Conservation (phyloP, 2,329 filamentous ascomycete species). For the Claviceps maximensis region DNA sequence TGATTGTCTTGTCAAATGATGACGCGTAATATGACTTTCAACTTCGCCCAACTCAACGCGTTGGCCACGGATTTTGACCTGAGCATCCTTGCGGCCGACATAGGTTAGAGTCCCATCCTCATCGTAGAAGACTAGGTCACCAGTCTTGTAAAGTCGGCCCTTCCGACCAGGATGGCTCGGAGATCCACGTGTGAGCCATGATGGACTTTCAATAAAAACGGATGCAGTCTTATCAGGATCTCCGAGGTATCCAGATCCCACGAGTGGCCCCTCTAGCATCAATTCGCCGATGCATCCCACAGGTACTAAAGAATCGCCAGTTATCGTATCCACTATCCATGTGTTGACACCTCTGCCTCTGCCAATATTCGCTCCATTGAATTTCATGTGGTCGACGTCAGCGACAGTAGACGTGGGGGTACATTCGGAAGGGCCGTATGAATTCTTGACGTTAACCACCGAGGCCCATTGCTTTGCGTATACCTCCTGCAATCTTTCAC, state of each 20-base stretch:
- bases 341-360: slow-evolving; percentile 4
- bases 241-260: slow-evolving; percentile 9
- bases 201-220: slow-evolving; percentile 14
- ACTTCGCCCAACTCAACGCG: slow-evolving; percentile 19
- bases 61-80: slow-evolving; percentile 42
- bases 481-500: not conserved
- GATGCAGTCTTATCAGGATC: slow-evolving; percentile 7
- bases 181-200: slow-evolving; percentile 18
- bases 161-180: slow-evolving; percentile 1
- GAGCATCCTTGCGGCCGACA: slow-evolving; percentile 36
- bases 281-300: slow-evolving; percentile 8
- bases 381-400: slow-evolving; percentile 9
- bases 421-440: slow-evolving; percentile 4
- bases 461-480: not conserved
- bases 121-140: slow-evolving; percentile 20
- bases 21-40: slow-evolving; percentile 7
- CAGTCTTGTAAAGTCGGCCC: slow-evolving; percentile 19
- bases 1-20: not conserved
- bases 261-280: slow-evolving; percentile 8
- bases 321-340: slow-evolving; percentile 6
- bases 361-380: slow-evolving; percentile 12
- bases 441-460: slow-evolving; percentile 3
- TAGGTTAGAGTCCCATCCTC: slow-evolving; percentile 22
- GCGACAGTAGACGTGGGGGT: slow-evolving; percentile 6
- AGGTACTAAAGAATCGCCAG: slow-evolving; percentile 3